Conservation (phyloP, 1,139 yeast genomes). For the Blastobotrys buckinghamii region DNA sequence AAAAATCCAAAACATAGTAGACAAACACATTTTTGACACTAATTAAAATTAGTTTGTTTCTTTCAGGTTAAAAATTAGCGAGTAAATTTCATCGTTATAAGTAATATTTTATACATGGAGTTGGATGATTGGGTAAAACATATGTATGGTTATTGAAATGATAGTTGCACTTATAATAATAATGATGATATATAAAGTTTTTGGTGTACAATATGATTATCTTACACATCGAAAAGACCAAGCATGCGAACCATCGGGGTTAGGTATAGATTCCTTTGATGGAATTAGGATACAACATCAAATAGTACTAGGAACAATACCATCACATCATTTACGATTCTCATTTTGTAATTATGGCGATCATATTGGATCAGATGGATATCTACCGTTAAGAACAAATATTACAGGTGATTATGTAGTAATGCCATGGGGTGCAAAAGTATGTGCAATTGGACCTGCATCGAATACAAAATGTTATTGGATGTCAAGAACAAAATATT, state of each 20-base stretch:
- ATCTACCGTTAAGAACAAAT: conserved; percentile 17
- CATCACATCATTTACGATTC: conserved; percentile 20
- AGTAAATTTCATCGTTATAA: too few species aligned
- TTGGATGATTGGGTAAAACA: too few species aligned
- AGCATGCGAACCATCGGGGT: conserved; percentile 19
- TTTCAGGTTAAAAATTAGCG: too few species aligned
- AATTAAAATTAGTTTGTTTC: too few species aligned
- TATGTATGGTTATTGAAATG: too few species aligned
- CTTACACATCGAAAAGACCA: conserved; percentile 8
- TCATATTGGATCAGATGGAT: conserved; percentile 19
- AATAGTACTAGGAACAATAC: conserved; percentile 16
- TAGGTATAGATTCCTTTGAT: conserved; percentile 19
- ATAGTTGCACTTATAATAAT: too few species aligned
- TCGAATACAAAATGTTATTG: conserved; percentile 4
- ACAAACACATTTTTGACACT: too few species aligned
- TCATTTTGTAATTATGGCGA: conserved; percentile 14
- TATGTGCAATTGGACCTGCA: conserved; percentile 17
- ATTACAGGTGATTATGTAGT: conserved; percentile 14
- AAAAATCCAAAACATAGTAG: too few species aligned
- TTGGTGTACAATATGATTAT: background rate
- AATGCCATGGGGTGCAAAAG: conserved; percentile 22
- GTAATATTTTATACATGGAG: too few species aligned
- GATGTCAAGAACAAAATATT: conserved; percentile 9
- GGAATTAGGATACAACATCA: conserved; percentile 29
- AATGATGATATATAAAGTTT: background rate